Evolutionary conservation across 805 yeast species (phyloP).

Genomic region (Dipodascus albidus): DNA sequence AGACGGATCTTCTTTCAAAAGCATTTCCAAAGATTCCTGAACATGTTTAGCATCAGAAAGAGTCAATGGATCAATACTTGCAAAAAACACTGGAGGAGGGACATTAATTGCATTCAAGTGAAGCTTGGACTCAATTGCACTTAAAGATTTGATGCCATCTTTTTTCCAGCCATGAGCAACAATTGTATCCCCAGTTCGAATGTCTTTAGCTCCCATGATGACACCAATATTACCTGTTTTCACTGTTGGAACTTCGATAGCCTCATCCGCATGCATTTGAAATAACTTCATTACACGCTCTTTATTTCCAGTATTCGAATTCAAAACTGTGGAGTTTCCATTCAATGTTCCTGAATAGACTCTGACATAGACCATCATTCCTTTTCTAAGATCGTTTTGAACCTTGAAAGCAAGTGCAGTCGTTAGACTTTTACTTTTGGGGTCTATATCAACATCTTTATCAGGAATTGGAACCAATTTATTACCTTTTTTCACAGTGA

Average conservation of each 20-base stretch:
- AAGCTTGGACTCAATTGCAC: conserved; percentile 33
- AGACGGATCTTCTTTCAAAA: conserved; percentile 88
- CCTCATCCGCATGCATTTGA: conserved; percentile 80
- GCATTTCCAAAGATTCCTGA: conserved; percentile 52
- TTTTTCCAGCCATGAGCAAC: conserved; percentile 47
- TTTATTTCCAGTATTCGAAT: conserved; percentile 58
- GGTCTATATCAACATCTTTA: conserved; percentile 3
- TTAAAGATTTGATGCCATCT: conserved; percentile 37
- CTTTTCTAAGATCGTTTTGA: conserved; percentile 65
- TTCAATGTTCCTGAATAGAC: conserved; percentile 74
- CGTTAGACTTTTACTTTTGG: conserved; percentile 39
- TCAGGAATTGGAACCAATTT: conserved; percentile 12
- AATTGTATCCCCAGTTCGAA: conserved; percentile 86
- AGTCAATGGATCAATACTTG: conserved; percentile 71
- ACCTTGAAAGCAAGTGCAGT: conserved; percentile 89
- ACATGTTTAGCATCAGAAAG: conserved; percentile 69
- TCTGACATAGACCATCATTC: conserved; percentile 73
- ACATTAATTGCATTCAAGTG: conserved; percentile 63
- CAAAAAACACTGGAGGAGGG: conserved; percentile 90
- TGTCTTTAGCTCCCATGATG: conserved; percentile 55
- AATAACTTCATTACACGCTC: conserved; percentile 58
- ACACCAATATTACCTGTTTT: conserved; percentile 86
- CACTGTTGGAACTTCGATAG: conserved; percentile 55
- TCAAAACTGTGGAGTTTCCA: conserved; percentile 49
- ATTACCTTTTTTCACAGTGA: conserved; percentile 15